These are phyloP conservation scores for Candida manassasensis DNA, from an alignment of 805 yeast species.

Conservation along the genomic window DNA sequence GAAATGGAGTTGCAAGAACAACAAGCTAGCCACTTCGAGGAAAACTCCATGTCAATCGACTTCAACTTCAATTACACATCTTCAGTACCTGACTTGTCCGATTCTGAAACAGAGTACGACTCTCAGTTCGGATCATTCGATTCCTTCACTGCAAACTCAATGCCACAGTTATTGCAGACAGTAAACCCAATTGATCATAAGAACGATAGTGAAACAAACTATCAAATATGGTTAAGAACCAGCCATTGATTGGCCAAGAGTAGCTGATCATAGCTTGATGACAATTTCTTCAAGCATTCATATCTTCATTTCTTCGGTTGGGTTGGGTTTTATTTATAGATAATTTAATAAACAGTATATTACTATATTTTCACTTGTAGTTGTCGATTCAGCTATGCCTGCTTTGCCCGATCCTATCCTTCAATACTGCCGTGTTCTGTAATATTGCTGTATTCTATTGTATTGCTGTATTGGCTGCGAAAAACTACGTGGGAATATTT, in stretches of 20 bases:
- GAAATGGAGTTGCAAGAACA: not conserved
- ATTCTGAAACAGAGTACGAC: not conserved
- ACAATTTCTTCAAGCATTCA: too few relatives aligned
- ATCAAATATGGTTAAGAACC: constrained; percentile 1
- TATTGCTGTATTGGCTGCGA: too few relatives aligned
- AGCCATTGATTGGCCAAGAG: too few relatives aligned
- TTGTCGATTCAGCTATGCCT: not conserved
- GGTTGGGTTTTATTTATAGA: too few relatives aligned
- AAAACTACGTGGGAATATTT: too few relatives aligned
- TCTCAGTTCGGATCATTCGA: not conserved
- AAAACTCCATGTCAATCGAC: not conserved
- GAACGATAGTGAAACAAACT: not conserved
- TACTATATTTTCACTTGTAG: too few relatives aligned
- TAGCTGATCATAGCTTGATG: too few relatives aligned
- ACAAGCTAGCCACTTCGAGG: not conserved
- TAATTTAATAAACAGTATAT: too few relatives aligned
- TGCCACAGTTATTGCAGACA: not conserved
- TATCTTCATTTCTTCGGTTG: too few relatives aligned
- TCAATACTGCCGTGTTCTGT: too few relatives aligned
- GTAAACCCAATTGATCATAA: not conserved
- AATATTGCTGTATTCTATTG: too few relatives aligned
- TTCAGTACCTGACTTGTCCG: not conserved
- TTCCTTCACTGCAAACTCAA: not conserved
- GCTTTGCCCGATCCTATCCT: not conserved
- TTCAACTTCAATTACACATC: not conserved